Conservation (phyloP, 1,139 yeast species). For the Yamadazyma sp. region DNA sequence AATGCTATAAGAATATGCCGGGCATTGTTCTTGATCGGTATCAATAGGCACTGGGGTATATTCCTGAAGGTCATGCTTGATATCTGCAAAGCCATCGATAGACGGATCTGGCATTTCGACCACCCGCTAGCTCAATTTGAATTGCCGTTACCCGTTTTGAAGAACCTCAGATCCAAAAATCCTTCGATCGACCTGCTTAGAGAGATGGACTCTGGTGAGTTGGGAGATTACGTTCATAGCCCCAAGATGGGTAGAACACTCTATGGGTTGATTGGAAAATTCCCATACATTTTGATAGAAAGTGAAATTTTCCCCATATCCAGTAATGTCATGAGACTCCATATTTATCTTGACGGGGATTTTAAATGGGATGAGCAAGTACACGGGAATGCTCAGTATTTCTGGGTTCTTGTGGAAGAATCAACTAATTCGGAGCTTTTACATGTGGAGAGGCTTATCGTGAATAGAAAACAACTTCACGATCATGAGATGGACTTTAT, state of each 20-base stretch:
- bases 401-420: constrained; percentile 92
- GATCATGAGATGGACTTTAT: constrained; percentile 84
- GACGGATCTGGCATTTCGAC: constrained; percentile 82
- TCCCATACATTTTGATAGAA: constrained; percentile 72
- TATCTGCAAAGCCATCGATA: constrained; percentile 84
- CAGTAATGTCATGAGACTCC: constrained; percentile 79
- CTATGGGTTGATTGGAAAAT: constrained; percentile 60
- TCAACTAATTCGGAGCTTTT: constrained; percentile 72
- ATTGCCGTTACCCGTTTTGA: constrained; percentile 63
- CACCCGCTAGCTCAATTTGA: constrained; percentile 91
- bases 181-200: constrained; percentile 72
- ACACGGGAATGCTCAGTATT: constrained; percentile 84
- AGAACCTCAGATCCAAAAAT: constrained; percentile 61
- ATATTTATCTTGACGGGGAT: constrained; percentile 68
- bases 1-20: constrained; percentile 91
- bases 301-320: constrained; percentile 93
- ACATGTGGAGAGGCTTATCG: constrained; percentile 78
- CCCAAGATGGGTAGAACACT: constrained; percentile 66
- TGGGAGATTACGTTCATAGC: constrained; percentile 90
- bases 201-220: constrained; percentile 71
- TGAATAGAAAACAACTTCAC: constrained; percentile 58
- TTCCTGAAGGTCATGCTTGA: constrained; percentile 73
- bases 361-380: constrained; percentile 79
- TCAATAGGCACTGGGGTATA: constrained; percentile 87
- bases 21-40: constrained; percentile 82